Conservation (phyloP, 2,329 filamentous ascomycete species). For the Colletotrichum orchidophilum region DNA sequence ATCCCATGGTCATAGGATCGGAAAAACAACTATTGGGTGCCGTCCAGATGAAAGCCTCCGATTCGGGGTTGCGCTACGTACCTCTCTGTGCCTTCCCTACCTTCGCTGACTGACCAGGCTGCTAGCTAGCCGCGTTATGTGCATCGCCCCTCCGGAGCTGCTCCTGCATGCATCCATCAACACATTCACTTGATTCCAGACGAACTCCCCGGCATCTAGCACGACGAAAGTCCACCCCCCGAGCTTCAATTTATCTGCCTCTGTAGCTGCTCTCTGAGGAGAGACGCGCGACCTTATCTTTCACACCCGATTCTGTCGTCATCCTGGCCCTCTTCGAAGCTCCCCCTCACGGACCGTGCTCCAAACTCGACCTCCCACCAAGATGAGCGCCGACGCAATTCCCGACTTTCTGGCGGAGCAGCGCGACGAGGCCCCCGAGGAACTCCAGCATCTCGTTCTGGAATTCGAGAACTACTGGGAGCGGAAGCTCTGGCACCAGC, state of each 20-base stretch:
- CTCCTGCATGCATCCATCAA: slow-evolving; percentile 22
- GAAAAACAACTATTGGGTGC: slow-evolving; percentile 26
- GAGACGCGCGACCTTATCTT: background rate
- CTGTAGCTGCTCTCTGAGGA: background rate
- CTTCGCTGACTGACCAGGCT: slow-evolving; percentile 44
- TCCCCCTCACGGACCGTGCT: slow-evolving; percentile 11
- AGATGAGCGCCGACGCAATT: slow-evolving; percentile 88
- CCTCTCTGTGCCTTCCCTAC: too few species aligned
- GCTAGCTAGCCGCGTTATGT: slow-evolving; percentile 48
- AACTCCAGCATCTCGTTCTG: slow-evolving; percentile 88
- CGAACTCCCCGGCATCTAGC: background rate
- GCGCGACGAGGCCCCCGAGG: slow-evolving; percentile 86
- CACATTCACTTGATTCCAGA: slow-evolving; percentile 20
- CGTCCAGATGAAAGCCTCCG: background rate
- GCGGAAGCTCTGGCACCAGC: slow-evolving; percentile 98
- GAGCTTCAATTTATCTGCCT: background rate
- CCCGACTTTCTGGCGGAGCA: slow-evolving; percentile 91
- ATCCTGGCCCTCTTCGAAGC: slow-evolving; percentile 17
- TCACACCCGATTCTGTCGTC: background rate
- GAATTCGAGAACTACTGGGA: slow-evolving; percentile 98
- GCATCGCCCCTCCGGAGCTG: slow-evolving; percentile 24
- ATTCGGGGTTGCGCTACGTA: slow-evolving; percentile 9
- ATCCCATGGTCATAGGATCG: slow-evolving; percentile 18
- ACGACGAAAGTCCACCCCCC: background rate
- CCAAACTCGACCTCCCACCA: slow-evolving; percentile 15